phyloP scores from a whole-genome alignment of 495 filamentous ascomycete genomes.

The Penicillium chermesinum region DNA sequence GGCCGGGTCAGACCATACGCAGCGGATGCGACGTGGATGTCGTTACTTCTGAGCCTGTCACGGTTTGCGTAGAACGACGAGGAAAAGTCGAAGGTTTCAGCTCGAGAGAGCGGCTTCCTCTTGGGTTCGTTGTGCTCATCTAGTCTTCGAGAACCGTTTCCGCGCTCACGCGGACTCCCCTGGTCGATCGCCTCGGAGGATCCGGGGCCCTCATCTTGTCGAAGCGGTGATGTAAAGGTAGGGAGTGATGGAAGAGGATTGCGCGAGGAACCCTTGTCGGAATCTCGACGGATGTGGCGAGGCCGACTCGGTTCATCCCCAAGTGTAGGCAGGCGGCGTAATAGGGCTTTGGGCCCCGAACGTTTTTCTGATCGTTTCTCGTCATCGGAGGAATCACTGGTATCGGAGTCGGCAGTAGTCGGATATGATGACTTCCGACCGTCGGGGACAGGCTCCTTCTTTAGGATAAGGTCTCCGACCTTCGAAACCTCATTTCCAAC shows the following conservation, averaged over 20 bases:
- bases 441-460: constrained; percentile 37
- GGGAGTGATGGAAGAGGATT: constrained; percentile 40
- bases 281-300: constrained; percentile 26
- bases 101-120: constrained; percentile 11
- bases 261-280: constrained; percentile 28
- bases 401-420: constrained; percentile 35
- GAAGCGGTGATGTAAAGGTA: constrained; percentile 44
- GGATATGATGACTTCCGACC: constrained; percentile 39
- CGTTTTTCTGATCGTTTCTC: constrained; percentile 31
- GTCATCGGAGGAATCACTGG: constrained; percentile 41
- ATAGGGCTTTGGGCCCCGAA: constrained; percentile 22
- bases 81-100: constrained; percentile 23
- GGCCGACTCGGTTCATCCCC: constrained; percentile 31
- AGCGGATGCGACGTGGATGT: constrained; percentile 26
- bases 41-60: constrained; percentile 20
- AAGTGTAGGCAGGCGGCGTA: constrained; percentile 29
- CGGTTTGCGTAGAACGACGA: constrained; percentile 24
- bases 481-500: constrained; percentile 54
- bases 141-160: constrained; percentile 3
- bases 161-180: constrained; percentile 12
- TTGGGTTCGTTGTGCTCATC: constrained; percentile 10
- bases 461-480: constrained; percentile 52
- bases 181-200: constrained; percentile 15
- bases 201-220: constrained; percentile 30
- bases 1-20: constrained; percentile 35